Evolutionary conservation across 352 stramenopile species (phyloP), one percentile per base, ranked within the genome.

Genomic region (Globisporangium splendens): DNA sequence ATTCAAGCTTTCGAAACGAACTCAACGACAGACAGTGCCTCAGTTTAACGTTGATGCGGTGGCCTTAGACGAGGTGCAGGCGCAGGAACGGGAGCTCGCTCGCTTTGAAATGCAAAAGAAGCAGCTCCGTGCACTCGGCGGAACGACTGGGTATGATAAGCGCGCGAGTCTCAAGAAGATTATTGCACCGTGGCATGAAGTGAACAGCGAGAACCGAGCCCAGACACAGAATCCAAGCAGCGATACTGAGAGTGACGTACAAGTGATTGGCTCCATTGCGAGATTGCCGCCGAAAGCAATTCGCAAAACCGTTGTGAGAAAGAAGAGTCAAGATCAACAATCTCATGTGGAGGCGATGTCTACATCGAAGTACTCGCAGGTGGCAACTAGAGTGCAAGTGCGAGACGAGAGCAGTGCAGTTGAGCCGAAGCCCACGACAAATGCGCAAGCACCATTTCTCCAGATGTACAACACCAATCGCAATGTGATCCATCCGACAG

Each of bases 11-110:
- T 55, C 50, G 24, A 28, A 18, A 24, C 53, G 53, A 31, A 14
- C n/a, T 12, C 35, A 38, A 39, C 41, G 53, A 11, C 22, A 43
- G 42, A 21, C 17, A 5, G 18, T 28, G 11, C 14, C 42, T 50
- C 53, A 13, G 6, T 59, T 59, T 50, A 22, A 59, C 42, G 48
- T 53, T 12, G 66, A 78, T 53, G 50, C 42, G 11, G 38, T 78
- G 14, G 49, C 70, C 12, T 49, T 78, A 6, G 39, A 68, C 48
- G 67, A 75, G 38, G 22, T 78, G 41, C 70, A 78, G 55, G 70
- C 70, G 10, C 70, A 78, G 22, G 70, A 78, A 41, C 66, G 64
- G 54, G 70, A 78, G 50, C 22, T 78, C n/a, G 70, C 70, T n/a
- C 65, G 59, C 47, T 68, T 78, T 42, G 59, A 50, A 14, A 56